Base-by-base conservation (phyloP, 257 asterid genomes). In the Plantago elongata region DNA sequence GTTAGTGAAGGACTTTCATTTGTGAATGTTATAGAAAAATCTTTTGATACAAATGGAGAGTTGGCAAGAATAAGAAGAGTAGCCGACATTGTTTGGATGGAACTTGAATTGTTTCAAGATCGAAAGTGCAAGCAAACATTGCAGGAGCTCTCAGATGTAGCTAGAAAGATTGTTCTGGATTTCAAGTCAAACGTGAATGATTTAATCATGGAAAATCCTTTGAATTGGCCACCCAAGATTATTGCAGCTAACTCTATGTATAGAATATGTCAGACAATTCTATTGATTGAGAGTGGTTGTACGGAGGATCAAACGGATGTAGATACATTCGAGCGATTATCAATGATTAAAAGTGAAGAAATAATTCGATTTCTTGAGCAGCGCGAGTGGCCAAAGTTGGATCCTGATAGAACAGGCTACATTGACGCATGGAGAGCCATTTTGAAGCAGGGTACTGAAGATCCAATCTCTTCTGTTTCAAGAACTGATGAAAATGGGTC, bases 161-260 rank as follows among this genome's bases (percentile, higher is more conserved):
- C 68, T n/a, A 54, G 52, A 22, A 40, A 13, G 45, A 45, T 22
- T 3, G 60, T 64, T 1, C 7, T 2, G 5, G 65, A 63, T 34
- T 73, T 68, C 61, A 63, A 17, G 60, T 38, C 13, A 30, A 37
- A 5, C 0, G 30, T 2, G 9, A 54, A 27, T 5, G 65, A 61
- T n/a, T 51, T 14, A 17, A 55, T 42, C 1, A 45, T 67, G 67
- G 15, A 52, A 0, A 55, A 69, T 51, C 68, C 74, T 50, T 40
- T 66, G 13, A 72, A 67, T 17, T 73, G 78, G 71, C 67, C 68
- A 0, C 17, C 17, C 13, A 30, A 54, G 9, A 46, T 46, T 17
- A 17, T 67, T 37, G 75, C 78, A 3, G 77, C 82, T 2, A 73
- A 79, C 46, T 76, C 79, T 15, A 74, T 80, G 83, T 71, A 77